These are phyloP conservation scores for Pholiota molesta DNA, from an alignment of 768 basidiomycete genomes.

Conservation along the genomic window DNA sequence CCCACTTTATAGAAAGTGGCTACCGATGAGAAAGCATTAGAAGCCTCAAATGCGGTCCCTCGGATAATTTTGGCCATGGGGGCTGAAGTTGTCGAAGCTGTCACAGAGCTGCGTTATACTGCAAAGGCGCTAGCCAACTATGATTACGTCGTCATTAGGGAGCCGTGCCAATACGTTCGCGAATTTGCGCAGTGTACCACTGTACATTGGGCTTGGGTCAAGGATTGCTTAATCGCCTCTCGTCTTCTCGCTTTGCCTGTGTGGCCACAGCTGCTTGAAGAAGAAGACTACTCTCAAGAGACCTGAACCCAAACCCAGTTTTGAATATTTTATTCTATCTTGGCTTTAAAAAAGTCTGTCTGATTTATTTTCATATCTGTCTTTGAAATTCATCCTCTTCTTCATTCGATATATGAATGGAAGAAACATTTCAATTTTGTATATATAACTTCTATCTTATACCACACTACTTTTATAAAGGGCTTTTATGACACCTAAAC, in stretches of 20 bases:
- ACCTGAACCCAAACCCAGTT: conserved; percentile 15
- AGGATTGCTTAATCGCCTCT: conserved; percentile 73
- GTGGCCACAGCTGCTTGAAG: conserved; percentile 23
- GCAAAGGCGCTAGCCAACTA: conserved; percentile 40
- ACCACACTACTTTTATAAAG: not conserved
- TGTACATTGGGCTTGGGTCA: conserved; percentile 73
- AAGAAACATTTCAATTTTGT: not conserved
- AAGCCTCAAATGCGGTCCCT: conserved; percentile 50
- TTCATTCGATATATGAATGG: not conserved
- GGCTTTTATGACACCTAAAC: not conserved
- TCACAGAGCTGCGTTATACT: conserved; percentile 48
- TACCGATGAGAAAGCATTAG: conserved; percentile 36
- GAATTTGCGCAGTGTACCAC: conserved; percentile 32
- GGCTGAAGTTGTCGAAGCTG: conserved; percentile 69
- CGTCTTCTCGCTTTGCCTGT: conserved; percentile 43
- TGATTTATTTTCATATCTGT: conserved; percentile 10
- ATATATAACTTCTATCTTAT: conserved; percentile 7
- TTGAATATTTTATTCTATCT: not conserved
- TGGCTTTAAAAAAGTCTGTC: not conserved
- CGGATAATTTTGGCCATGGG: conserved; percentile 82
- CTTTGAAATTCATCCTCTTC: not conserved
- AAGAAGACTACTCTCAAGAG: conserved; percentile 27
- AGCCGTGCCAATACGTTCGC: conserved; percentile 35
- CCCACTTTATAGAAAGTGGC: conserved; percentile 22
- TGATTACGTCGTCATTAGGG: conserved; percentile 67